Evolutionary conservation across 768 basidiomycete species (phyloP), one percentile per base, ranked within the genome.

Genomic region (Zangia roseola): DNA sequence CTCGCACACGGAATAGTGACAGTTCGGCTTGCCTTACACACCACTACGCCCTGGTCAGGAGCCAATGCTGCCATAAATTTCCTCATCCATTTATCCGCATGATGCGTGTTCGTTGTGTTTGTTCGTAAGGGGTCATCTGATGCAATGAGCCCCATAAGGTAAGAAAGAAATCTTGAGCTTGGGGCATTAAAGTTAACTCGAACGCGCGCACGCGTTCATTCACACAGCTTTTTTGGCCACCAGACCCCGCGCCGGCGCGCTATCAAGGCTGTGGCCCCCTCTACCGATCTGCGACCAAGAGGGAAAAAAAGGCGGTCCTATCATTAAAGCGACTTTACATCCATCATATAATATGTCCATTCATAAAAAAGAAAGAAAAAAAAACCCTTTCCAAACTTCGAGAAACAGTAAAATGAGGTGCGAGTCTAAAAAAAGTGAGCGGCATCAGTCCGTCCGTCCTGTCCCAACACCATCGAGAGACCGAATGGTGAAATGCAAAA

Each of bases 121-220:
- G 7, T 31, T 14, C 31, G 14, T 31, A 14, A 16, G 31, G 31
- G 31, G 31, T 9, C 31, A 31, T 26, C 6, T 26, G 26, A 26
- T 31, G 12, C 4, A 28, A n/a, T n/a, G n/a, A n/a, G n/a, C n/a
- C n/a, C n/a, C n/a, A n/a, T n/a, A 16, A 31, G 31, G 14, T 31
- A 31, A 31, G n/a, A 16, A 31, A 7, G 3, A 16, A 31, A 31
- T 5, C 31, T 31, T 31, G 14, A 31, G 31, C 14, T 16, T 31
- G 31, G 16, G 14, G 6, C 31, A 51, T 58, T 56, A 61, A 56
- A 44, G 61, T 61, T 61, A 52, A 48, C 56, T 58, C 50, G 41
- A 41, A 47, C 21, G 40, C 31, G 40, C 31, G 2, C 31, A 31
- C 5, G 31, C 31, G 31, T 16, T 9, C 13, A 30, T 30, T 5